Conservation (phyloP, 2,329 filamentous ascomycete genomes). For the Fusarium sp. region DNA sequence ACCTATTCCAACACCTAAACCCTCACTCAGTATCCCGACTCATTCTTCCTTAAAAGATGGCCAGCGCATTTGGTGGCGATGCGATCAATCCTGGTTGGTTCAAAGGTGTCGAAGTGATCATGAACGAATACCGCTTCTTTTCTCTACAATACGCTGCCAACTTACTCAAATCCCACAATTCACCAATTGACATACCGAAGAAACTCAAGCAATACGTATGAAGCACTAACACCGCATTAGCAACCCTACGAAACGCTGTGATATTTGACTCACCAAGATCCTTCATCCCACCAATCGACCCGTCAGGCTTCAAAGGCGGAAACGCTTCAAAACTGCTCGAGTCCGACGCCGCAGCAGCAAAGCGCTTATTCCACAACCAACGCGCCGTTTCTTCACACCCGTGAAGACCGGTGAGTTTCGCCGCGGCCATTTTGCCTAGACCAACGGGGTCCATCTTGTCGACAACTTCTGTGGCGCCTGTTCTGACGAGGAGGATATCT, state of each 20-base stretch:
- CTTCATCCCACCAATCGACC: constrained; percentile 49
- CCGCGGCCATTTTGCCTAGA: constrained; percentile 52
- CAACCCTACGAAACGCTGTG: fast-evolving
- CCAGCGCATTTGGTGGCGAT: constrained; percentile 45
- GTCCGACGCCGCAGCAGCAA: constrained; percentile 76
- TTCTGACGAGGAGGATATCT: constrained; percentile 77
- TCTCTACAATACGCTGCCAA: constrained; percentile 68
- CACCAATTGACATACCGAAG: constrained; percentile 70
- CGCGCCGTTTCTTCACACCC: constrained; percentile 67
- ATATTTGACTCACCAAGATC: constrained; percentile 55
- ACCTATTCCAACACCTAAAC: neutral
- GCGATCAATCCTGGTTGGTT: constrained; percentile 51
- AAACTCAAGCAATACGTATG: constrained; percentile 65
- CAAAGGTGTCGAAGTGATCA: constrained; percentile 72
- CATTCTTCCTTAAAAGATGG: constrained; percentile 38
- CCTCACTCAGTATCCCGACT: neutral
- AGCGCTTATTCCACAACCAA: constrained; percentile 80
- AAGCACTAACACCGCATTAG: constrained; percentile 54
- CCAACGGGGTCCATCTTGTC: constrained; percentile 60
- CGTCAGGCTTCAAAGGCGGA: constrained; percentile 65
- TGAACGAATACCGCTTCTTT: constrained; percentile 70
- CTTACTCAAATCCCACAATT: constrained; percentile 69
- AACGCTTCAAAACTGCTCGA: constrained; percentile 75
- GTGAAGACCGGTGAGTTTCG: constrained; percentile 59
- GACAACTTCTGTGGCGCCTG: constrained; percentile 73